These are phyloP conservation scores for Botrytis deweyae DNA, from an alignment of 2,329 filamentous ascomycete genomes.

Conservation along the genomic window DNA sequence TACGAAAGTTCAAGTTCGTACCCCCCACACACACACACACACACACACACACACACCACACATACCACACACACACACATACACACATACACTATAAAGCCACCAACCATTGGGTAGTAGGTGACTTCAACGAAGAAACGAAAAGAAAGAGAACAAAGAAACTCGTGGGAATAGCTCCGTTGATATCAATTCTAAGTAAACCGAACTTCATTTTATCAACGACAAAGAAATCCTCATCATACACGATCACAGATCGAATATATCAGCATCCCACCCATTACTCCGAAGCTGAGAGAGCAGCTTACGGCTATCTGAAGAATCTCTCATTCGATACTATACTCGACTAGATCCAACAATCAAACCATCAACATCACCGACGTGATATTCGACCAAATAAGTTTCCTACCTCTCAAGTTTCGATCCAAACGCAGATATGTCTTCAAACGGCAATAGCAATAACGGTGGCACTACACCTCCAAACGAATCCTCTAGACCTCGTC, in stretches of 20 bases:
- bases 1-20: neutral
- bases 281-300: slow-evolving; percentile 33
- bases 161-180: neutral
- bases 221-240: slow-evolving; percentile 5
- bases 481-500: slow-evolving; percentile 45
- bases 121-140: neutral
- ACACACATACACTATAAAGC: neutral
- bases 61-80: neutral
- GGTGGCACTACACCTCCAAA: slow-evolving; percentile 43
- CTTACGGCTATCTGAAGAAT: slow-evolving; percentile 27
- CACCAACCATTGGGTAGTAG: neutral
- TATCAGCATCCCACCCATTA: neutral
- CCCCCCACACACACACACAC: neutral
- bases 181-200: neutral
- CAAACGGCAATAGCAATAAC: slow-evolving; percentile 44
- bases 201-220: neutral
- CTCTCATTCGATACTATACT: slow-evolving; percentile 23
- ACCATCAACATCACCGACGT: neutral
- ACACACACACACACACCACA: neutral
- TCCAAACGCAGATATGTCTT: slow-evolving; percentile 43
- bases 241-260: neutral
- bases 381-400: neutral
- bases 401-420: neutral
- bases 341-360: neutral
- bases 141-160: slow-evolving; percentile 8